Conservation (phyloP, 1,284 basidiomycete genomes). For the Boletus calvinii region DNA sequence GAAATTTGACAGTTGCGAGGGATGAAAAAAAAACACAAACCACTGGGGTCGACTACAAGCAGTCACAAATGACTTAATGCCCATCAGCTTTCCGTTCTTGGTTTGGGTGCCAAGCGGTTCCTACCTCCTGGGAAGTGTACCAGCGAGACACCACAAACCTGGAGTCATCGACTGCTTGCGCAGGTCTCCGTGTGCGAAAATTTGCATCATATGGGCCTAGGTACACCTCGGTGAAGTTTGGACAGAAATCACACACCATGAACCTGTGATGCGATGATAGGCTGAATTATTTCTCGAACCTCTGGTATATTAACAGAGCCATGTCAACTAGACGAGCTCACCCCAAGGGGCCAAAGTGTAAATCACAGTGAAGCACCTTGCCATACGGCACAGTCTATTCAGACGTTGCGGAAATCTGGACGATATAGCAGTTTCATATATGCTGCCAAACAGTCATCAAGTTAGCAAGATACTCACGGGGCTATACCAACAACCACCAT, state of each 20-base stretch:
- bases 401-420: background rate
- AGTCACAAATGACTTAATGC: constrained; percentile 5
- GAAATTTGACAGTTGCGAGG: background rate
- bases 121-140: constrained; percentile 37
- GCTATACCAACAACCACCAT: background rate
- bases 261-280: background rate
- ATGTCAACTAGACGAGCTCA: constrained; percentile 13
- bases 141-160: constrained; percentile 28
- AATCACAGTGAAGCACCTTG: background rate
- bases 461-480: background rate
- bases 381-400: background rate
- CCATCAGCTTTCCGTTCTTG: constrained; percentile 50
- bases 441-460: background rate
- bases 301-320: constrained; percentile 13
- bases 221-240: background rate
- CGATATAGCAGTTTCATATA: background rate
- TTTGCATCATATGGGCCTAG: constrained; percentile 38
- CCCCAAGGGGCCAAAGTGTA: constrained; percentile 9
- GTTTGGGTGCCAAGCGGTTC: constrained; percentile 34
- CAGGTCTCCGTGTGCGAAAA: constrained; percentile 28
- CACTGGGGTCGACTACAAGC: background rate
- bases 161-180: constrained; percentile 34
- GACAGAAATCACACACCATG: background rate
- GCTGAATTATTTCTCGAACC: constrained; percentile 8
- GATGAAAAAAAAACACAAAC: background rate